phyloP scores from a whole-genome alignment of 139 green algal species.

The Coccomyxa sp. region DNA sequence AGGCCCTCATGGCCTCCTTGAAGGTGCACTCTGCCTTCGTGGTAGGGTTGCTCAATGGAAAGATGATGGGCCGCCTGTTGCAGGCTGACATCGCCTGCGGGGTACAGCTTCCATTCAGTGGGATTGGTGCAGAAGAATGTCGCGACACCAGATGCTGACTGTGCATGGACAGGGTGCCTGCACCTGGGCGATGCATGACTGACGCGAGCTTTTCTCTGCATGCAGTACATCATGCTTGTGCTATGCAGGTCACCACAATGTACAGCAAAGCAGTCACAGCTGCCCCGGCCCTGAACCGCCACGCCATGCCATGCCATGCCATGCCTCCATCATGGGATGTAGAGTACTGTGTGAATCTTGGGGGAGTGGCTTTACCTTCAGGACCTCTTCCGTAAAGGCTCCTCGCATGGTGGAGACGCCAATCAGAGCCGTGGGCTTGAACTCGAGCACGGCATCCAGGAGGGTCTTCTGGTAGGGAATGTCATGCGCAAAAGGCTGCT shows the following conservation, averaged over 20 bases:
- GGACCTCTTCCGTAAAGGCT: conserved; percentile 60
- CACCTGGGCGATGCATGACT: too few species aligned
- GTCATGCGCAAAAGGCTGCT: conserved; percentile 80
- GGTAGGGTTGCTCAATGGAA: conserved; percentile 90
- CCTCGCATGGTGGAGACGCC: conserved; percentile 44
- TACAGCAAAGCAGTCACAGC: too few species aligned
- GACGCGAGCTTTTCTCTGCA: too few species aligned
- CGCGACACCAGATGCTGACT: too few species aligned
- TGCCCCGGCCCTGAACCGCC: too few species aligned
- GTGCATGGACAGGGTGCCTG: too few species aligned
- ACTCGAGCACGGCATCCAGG: conserved; percentile 30
- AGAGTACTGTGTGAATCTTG: background rate
- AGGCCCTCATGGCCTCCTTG: conserved; percentile 56
- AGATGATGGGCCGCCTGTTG: conserved; percentile 74
- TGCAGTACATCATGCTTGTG: too few species aligned
- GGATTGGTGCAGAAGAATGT: too few species aligned
- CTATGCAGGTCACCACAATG: too few species aligned
- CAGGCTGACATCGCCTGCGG: conserved; percentile 44
- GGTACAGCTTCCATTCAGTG: too few species aligned
- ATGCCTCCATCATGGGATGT: too few species aligned
- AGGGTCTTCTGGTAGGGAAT: conserved; percentile 37
- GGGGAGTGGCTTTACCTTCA: conserved; percentile 2
- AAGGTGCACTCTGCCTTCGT: conserved; percentile 82
- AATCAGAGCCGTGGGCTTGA: conserved; percentile 56
- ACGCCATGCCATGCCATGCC: too few species aligned